phyloP scores from a whole-genome alignment of 2,329 filamentous ascomycete species.

The Xylaria digitata region DNA sequence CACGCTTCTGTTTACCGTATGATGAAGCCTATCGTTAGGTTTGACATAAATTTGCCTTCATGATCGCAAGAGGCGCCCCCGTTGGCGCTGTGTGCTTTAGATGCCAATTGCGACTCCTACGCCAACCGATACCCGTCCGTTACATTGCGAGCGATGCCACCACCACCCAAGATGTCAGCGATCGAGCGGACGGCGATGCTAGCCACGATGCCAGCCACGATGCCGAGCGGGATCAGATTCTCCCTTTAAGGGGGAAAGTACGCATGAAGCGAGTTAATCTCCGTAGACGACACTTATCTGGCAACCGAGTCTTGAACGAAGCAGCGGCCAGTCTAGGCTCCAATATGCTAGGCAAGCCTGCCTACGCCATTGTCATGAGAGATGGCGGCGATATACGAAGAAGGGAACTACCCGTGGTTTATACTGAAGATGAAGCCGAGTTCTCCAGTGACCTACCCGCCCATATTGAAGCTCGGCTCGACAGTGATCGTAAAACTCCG shows the following conservation, averaged over 20 bases:
- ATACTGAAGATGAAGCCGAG: conserved; percentile 1
- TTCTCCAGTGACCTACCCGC: conserved; percentile 42
- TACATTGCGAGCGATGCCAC: conserved; percentile 24
- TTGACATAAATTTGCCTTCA: conserved; percentile 46
- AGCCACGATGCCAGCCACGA: not conserved
- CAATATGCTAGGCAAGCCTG: conserved; percentile 54
- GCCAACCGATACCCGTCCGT: conserved; percentile 30
- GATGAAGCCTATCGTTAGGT: not conserved
- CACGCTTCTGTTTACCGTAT: no score
- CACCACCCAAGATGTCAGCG: not conserved
- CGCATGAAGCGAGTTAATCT: conserved; percentile 29
- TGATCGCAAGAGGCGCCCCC: conserved; percentile 51
- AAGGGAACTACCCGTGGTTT: conserved; percentile 11
- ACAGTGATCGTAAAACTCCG: conserved; percentile 44
- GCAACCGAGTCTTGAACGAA: conserved; percentile 46
- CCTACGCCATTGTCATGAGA: conserved; percentile 61
- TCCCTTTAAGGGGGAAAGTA: conserved; percentile 9
- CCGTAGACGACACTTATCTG: conserved; percentile 40
- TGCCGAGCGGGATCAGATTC: not conserved
- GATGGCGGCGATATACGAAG: conserved; percentile 46
- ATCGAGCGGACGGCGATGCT: not conserved
- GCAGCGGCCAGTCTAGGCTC: conserved; percentile 43
- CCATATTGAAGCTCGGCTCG: conserved; percentile 51
- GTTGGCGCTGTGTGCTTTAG: conserved; percentile 54
- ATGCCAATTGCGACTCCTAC: conserved; percentile 53